Base-by-base conservation (phyloP, 495 filamentous ascomycete species). In the Viridothelium virens region DNA sequence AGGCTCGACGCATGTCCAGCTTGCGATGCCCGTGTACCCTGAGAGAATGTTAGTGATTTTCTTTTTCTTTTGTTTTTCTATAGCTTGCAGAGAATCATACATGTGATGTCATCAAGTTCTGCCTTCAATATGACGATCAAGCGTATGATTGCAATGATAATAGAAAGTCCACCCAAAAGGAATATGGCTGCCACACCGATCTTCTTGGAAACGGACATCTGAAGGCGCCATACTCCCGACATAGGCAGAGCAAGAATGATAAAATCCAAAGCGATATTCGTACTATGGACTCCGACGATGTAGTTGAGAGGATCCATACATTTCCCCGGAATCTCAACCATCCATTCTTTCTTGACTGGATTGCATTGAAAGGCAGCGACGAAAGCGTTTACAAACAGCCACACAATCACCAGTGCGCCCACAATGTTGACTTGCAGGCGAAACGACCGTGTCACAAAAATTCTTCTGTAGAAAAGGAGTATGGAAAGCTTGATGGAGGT, bases 1-100 rank as follows among this genome's bases (percentile, higher is more conserved):
- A 59, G 53, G 53, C 53, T 59, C 53, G 18, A 59, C 31, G 14
- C 53, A 59, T 9, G 53, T 59, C 53, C 53, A 59, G 31, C 31
- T 59, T 7, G 18, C 18, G 10, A 36, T 34, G 53, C 53, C 36
- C 3, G 53, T 59, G 18, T 34, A 59, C 53, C 53, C 31, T 59
- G 31, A 36, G 14, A 53, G 5, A 53, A 14, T n/a, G n/a, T 53
- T 14, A 53, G 48, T 3, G 53, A 31, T 59, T 7, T 44, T 44
- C 41, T 44, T 44, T 7, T 14, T 44, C 25, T 25, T 25, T 25
- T 25, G 25, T 25, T 25, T 25, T 25, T 5, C 9, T 5, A 53
- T 53, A 53, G 5, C 5, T 12, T 14, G 10, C 10, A 53, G 16
- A 14, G 14, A 18, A 53, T 11, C 48, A 18, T 10, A 59, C 31